Base-by-base conservation (phyloP, 352 stramenopile species). In the Phytopythium delawarense region DNA sequence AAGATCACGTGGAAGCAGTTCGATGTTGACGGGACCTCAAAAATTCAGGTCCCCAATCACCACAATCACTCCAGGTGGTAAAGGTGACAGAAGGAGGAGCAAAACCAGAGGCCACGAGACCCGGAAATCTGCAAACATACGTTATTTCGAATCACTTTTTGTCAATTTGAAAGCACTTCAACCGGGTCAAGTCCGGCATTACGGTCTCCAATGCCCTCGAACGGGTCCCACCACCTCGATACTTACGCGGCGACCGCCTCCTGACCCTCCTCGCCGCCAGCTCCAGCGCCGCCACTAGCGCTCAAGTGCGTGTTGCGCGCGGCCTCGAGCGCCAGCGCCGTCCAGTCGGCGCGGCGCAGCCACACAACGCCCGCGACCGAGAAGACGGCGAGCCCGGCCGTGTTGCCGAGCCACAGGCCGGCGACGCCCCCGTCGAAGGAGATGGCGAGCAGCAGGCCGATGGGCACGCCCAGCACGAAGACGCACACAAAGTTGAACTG, bases 341-440 rank as follows among this genome's bases (percentile, higher is more conserved):
- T 21, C 76, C 76, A 86, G 54, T 74, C 65, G n/a, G 78, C 48
- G 18, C 66, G 66, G 7, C 21, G 59, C 15, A 86, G 42, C 63
- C 67, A 79, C 0, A 66, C 28, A 35, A 64, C 32, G 7, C 64
- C 60, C 12, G 58, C 71, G 28, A 78, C 20, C 18, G 57, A 61
- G 45, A 67, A 81, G 18, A 70, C 49, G 11, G 73, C 16, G 3
- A 74, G 55, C 2, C 72, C 74, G 34, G 71, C 42, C 37, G 75
- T 67, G 25, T 81, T 65, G 9, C 77, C 77, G 20, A 67, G 46
- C 74, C 75, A 84, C 11, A 87, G 57, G 0, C 77, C 77, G 3
- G 63, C 28, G 37, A 74, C 57, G 18, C 75, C 72, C 1, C 39
- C 50, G 7, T 57, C 35, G 6, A 65, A 63, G 16, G 42, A 23